phyloP scores from a whole-genome alignment of 805 yeast genomes.

The Wickerhamomyces mucosus region DNA sequence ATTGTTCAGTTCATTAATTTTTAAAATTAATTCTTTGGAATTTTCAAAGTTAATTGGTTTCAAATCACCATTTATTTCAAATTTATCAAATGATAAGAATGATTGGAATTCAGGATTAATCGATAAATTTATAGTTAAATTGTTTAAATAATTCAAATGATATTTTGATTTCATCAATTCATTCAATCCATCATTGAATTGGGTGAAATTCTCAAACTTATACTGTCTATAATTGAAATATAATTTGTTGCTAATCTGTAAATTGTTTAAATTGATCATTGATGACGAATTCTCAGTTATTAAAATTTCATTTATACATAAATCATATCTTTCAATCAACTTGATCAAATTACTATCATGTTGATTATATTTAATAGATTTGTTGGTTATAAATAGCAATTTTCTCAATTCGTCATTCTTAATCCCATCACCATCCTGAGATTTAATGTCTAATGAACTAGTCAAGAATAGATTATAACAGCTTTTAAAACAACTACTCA shows the following conservation, averaged over 20 bases:
- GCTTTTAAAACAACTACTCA: slow-evolving; percentile 5
- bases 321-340: background rate
- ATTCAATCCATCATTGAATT: background rate
- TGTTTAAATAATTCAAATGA: background rate
- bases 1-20: slow-evolving; percentile 11
- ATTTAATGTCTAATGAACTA: slow-evolving; percentile 4
- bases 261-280: background rate
- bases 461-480: slow-evolving; percentile 4
- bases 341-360: background rate
- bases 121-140: background rate
- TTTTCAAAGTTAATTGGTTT: too few relatives aligned
- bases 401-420: background rate
- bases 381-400: background rate
- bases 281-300: background rate
- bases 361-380: background rate
- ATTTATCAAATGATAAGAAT: background rate
- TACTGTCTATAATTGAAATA: background rate
- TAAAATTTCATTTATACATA: background rate
- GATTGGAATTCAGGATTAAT: background rate
- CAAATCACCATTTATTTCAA: background rate
- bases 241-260: background rate
- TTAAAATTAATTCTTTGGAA: too few relatives aligned
- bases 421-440: background rate
- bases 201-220: background rate
- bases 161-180: background rate